A percentile compares a stretch with the other conserved stretches of the same genome.
Conservation (phyloP, 352 stramenopile genomes). For the Globisporangium perplexum region DNA sequence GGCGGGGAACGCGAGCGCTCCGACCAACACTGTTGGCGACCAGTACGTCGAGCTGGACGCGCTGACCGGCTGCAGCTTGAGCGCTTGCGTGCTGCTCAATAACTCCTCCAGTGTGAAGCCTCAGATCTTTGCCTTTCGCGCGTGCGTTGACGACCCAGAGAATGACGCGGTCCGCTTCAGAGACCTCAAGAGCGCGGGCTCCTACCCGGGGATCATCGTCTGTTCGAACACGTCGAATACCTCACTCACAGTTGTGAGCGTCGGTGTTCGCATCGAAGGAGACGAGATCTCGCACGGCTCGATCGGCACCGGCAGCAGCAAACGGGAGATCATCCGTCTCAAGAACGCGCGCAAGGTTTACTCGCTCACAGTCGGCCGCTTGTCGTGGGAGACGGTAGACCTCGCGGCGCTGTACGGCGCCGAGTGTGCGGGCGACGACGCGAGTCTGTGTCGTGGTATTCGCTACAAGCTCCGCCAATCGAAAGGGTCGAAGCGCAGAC, state of each 20-base stretch:
- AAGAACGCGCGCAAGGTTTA: slow-evolving; percentile 20
- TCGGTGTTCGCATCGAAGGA: slow-evolving; percentile 6
- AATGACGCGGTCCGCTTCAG: no score
- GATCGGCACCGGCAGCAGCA: not conserved
- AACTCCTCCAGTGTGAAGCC: not conserved
- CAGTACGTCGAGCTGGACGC: slow-evolving; percentile 1
- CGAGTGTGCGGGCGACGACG: not conserved
- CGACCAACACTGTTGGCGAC: not conserved
- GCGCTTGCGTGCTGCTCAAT: not conserved
- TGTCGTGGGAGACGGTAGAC: slow-evolving; percentile 12
- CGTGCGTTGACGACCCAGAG: no score
- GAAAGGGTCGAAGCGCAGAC: not conserved
- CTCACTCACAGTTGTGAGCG: not conserved
- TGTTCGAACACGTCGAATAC: not conserved
- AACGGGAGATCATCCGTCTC: not conserved
- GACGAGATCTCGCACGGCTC: slow-evolving; percentile 1
- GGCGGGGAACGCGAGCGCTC: not conserved
- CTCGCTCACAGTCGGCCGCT: slow-evolving; percentile 16
- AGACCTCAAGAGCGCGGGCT: no score
- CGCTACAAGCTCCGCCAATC: not conserved
- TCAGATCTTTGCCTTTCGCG: no score
- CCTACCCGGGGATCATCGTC: no score
- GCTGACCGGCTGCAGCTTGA: not conserved
- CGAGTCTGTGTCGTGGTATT: slow-evolving; percentile 1
- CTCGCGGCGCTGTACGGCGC: slow-evolving; percentile 12